Percentiles rank a stretch among this genome's conserved stretches.
Evolutionary conservation across 108 stramenopile genomes (phyloP).

Genomic region (Pseudonitzschia multistriata): DNA sequence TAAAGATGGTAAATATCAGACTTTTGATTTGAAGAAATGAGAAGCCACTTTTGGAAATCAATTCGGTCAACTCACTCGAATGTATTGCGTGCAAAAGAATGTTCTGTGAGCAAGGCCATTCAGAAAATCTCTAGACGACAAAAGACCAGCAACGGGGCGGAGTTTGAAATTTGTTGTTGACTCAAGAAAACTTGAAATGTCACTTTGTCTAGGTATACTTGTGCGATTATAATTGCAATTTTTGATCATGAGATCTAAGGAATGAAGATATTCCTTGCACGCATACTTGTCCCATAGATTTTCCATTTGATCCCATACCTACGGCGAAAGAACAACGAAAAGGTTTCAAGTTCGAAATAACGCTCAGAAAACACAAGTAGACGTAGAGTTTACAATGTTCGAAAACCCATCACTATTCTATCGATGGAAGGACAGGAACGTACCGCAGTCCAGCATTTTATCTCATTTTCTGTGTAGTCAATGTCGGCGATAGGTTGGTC

Average conservation of each 20-base stretch:
- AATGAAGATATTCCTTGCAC: conserved; percentile 86
- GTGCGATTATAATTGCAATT: conserved; percentile 84
- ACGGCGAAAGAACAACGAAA: conserved; percentile 12
- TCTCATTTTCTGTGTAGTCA: conserved; percentile 87
- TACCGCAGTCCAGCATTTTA: conserved; percentile 81
- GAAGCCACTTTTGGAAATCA: conserved; percentile 28
- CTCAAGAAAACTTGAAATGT: conserved; percentile 83
- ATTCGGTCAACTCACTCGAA: conserved; percentile 42
- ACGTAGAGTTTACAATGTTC: too few relatives aligned
- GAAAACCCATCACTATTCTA: too few relatives aligned
- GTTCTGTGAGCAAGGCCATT: conserved; percentile 94
- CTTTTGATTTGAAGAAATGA: not conserved
- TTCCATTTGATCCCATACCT: conserved; percentile 86
- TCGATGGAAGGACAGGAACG: not conserved
- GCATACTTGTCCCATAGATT: conserved; percentile 83
- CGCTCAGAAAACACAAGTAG: too few relatives aligned
- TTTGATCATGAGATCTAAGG: conserved; percentile 71
- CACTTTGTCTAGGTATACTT: conserved; percentile 84
- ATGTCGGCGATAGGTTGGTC: conserved; percentile 78
- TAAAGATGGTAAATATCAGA: not conserved
- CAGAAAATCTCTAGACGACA: conserved; percentile 94
- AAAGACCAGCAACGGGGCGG: conserved; percentile 93
- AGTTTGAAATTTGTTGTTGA: conserved; percentile 80
- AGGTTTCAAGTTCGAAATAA: too few relatives aligned
- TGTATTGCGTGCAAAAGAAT: conserved; percentile 97